Conservation (phyloP, 2,329 filamentous ascomycete species). For the Aspergillus chevalieri region DNA sequence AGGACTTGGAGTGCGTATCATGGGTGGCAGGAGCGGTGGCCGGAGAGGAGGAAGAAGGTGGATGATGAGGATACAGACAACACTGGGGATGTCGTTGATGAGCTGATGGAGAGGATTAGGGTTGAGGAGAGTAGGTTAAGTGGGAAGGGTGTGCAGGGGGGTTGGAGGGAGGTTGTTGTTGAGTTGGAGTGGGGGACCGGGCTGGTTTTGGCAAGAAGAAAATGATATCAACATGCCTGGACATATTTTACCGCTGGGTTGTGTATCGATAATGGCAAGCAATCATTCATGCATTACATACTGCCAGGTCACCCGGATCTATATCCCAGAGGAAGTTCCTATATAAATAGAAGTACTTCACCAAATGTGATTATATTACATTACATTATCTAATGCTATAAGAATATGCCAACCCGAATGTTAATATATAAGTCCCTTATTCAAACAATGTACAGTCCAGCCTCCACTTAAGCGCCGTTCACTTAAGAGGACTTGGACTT, state of each 20-base stretch:
- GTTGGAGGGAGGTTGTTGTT: not conserved
- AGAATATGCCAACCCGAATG: too few relatives aligned
- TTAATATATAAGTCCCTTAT: too few relatives aligned
- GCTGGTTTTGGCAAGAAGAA: not conserved
- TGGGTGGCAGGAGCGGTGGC: slow-evolving; percentile 43
- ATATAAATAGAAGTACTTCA: too few relatives aligned
- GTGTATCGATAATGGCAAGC: too few relatives aligned
- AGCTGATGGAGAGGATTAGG: slow-evolving; percentile 63
- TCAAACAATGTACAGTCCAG: too few relatives aligned
- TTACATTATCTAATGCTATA: too few relatives aligned
- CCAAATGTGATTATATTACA: too few relatives aligned
- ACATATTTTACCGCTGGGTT: too few relatives aligned
- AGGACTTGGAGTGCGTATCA: slow-evolving; percentile 56
- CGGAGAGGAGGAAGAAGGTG: not conserved
- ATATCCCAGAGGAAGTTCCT: too few relatives aligned
- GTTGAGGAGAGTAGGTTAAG: slow-evolving; percentile 39
- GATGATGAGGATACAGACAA: slow-evolving; percentile 59
- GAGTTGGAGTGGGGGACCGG: not conserved
- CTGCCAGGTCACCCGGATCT: too few relatives aligned
- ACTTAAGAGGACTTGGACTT: slow-evolving; percentile 2
- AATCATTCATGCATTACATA: too few relatives aligned
- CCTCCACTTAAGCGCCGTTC: too few relatives aligned
- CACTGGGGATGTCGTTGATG: slow-evolving; percentile 66
- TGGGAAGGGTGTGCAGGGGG: not conserved
- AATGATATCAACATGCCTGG: not conserved